These are phyloP conservation scores for Beauveria bassiana DNA, from an alignment of 2,329 filamentous ascomycete genomes.

Conservation along the genomic window DNA sequence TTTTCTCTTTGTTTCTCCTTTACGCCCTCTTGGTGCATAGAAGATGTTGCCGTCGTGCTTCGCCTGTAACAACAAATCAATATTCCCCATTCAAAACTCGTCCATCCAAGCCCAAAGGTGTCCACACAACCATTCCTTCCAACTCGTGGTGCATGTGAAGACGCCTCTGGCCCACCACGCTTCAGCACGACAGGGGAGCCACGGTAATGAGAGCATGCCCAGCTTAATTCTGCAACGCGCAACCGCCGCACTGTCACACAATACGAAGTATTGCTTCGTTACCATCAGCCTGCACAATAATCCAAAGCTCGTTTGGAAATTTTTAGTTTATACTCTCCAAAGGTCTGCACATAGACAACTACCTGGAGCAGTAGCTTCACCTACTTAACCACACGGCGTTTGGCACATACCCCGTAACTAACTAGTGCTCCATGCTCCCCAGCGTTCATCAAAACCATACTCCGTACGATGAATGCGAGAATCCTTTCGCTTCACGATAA, in stretches of 20 bases:
- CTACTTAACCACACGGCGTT: neutral
- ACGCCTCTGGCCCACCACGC: constrained; percentile 1
- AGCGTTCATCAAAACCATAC: neutral
- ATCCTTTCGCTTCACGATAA: neutral
- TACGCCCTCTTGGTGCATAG: neutral
- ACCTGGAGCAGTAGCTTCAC: neutral
- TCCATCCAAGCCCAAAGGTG: neutral
- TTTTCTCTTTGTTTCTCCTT: neutral
- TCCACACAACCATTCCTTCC: neutral
- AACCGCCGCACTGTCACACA: neutral
- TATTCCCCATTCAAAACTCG: neutral
- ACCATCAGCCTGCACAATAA: neutral
- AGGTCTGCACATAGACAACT: neutral
- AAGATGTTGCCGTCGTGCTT: neutral
- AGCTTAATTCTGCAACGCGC: neutral
- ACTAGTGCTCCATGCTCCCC: no score
- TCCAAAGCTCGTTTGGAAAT: no score
- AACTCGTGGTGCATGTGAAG: neutral
- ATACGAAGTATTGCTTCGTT: neutral
- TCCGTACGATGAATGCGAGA: neutral
- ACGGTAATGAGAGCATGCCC: neutral
- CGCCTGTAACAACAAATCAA: neutral
- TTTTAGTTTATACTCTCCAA: neutral
- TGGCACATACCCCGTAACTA: no score
- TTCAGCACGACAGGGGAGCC: constrained; percentile 8